phyloP scores from a whole-genome alignment of 805 yeast species.

The Saturnispora diversa region DNA sequence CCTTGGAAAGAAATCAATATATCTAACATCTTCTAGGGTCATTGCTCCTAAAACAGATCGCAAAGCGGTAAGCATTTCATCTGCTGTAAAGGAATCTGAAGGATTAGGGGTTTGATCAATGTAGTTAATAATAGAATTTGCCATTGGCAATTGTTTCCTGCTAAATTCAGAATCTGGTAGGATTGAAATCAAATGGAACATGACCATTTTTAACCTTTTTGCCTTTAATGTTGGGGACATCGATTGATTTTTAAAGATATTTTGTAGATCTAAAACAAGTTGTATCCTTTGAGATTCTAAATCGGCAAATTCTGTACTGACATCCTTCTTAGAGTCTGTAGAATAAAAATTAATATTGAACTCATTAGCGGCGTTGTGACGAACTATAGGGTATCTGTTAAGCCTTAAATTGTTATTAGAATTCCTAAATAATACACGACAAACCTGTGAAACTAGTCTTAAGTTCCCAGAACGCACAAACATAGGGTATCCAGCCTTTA shows the following conservation, averaged over 20 bases:
- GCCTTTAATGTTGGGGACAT: slow-evolving; percentile 25
- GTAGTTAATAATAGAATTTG: slow-evolving; percentile 25
- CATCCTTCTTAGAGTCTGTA: not conserved
- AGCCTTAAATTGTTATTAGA: too few species aligned
- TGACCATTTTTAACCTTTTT: slow-evolving; percentile 17
- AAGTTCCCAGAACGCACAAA: not conserved
- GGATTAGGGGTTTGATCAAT: slow-evolving; percentile 25
- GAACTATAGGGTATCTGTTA: too few species aligned
- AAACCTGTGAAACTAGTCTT: slow-evolving; percentile 1
- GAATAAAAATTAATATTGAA: not conserved
- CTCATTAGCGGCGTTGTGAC: not conserved
- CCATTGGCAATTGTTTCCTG: slow-evolving; percentile 23
- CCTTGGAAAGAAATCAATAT: slow-evolving; percentile 28
- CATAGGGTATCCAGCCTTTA: not conserved
- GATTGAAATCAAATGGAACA: slow-evolving; percentile 18
- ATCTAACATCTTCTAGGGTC: slow-evolving; percentile 24
- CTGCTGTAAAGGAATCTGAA: slow-evolving; percentile 17
- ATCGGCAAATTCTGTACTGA: slow-evolving; percentile 15
- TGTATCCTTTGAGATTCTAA: slow-evolving; percentile 13
- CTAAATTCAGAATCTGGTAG: slow-evolving; percentile 21
- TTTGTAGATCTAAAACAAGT: slow-evolving; percentile 19
- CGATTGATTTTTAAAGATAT: slow-evolving; percentile 19
- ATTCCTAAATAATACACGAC: not conserved
- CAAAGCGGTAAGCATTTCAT: slow-evolving; percentile 21
- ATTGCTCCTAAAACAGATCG: slow-evolving; percentile 23